Conservation (phyloP, 352 stramenopile genomes). For the Pythium brassicae region DNA sequence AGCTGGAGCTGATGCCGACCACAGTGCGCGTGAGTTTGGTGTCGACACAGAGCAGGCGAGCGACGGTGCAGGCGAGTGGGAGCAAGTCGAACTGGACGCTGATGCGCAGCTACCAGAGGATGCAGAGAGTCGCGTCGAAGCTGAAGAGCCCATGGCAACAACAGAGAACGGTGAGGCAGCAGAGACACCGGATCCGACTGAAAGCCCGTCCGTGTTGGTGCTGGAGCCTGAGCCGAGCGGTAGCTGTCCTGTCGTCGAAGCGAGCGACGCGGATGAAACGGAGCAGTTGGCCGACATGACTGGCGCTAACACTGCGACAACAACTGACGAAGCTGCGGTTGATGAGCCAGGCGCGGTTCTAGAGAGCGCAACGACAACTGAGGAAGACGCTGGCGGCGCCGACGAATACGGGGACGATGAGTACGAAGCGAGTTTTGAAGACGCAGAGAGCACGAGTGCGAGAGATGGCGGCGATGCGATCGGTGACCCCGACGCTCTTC, state of each 20-base stretch:
- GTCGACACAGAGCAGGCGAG: neutral
- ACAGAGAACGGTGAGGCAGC: neutral
- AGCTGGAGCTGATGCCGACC: neutral
- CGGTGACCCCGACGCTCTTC: neutral
- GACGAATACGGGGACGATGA: slow-evolving; percentile 11
- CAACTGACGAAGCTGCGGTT: neutral
- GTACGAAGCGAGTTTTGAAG: slow-evolving; percentile 8
- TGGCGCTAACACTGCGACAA: too few relatives aligned
- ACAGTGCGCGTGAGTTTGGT: neutral
- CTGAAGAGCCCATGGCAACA: neutral
- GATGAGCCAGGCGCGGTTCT: neutral
- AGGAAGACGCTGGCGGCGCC: neutral
- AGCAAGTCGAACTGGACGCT: neutral
- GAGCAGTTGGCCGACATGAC: slow-evolving; percentile 3
- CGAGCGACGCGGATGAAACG: neutral
- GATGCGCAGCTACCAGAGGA: neutral
- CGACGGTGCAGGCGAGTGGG: neutral
- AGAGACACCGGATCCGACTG: neutral
- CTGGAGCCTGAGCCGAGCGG: neutral
- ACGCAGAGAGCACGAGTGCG: neutral
- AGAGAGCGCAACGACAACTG: neutral
- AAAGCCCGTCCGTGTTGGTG: neutral
- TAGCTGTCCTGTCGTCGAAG: neutral
- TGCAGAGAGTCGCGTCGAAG: neutral
- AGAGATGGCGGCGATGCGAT: neutral